A percentile compares a stretch with the other conserved stretches of the same genome.
These are phyloP conservation scores for Phytophthora fragariaefolia DNA, from an alignment of 352 stramenopile genomes.

Conservation along the genomic window DNA sequence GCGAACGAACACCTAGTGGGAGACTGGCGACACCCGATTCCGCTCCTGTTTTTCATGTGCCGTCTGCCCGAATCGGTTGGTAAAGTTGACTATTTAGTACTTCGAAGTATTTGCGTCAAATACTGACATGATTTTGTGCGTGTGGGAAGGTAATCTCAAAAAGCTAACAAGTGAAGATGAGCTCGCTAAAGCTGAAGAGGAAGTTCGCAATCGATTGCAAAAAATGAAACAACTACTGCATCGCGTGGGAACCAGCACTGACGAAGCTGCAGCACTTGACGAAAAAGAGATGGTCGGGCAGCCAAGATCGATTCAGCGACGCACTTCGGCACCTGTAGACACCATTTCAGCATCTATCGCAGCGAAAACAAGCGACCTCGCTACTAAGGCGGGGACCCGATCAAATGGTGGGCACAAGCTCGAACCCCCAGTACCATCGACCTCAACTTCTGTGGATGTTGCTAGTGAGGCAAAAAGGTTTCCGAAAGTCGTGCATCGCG, in stretches of 20 bases:
- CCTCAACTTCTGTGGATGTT: slow-evolving; percentile 10
- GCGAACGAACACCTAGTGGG: slow-evolving; percentile 37
- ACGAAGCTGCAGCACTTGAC: not conserved
- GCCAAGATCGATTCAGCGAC: slow-evolving; percentile 11
- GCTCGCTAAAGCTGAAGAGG: slow-evolving; percentile 54
- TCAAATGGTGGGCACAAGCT: slow-evolving; percentile 4
- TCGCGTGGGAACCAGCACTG: slow-evolving; percentile 33
- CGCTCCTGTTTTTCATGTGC: slow-evolving; percentile 57
- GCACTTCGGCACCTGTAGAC: slow-evolving; percentile 10
- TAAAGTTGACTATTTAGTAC: not conserved
- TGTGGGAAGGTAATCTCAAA: slow-evolving; percentile 43
- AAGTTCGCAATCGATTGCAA: slow-evolving; percentile 57
- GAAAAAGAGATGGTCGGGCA: slow-evolving; percentile 2
- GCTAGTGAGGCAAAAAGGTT: slow-evolving; percentile 7
- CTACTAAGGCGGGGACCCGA: slow-evolving; percentile 7
- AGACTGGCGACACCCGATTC: slow-evolving; percentile 45
- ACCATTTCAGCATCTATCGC: slow-evolving; percentile 16
- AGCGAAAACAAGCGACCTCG: slow-evolving; percentile 6
- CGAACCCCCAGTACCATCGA: not conserved
- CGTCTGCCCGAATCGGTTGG: slow-evolving; percentile 53
- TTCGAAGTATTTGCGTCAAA: not conserved
- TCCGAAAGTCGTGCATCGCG: slow-evolving; percentile 29
- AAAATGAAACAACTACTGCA: slow-evolving; percentile 67
- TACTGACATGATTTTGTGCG: not conserved
- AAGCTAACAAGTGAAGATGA: slow-evolving; percentile 57